These are phyloP conservation scores for Dichomitus squalens DNA, from an alignment of 1,284 basidiomycete genomes.

Conservation along the genomic window DNA sequence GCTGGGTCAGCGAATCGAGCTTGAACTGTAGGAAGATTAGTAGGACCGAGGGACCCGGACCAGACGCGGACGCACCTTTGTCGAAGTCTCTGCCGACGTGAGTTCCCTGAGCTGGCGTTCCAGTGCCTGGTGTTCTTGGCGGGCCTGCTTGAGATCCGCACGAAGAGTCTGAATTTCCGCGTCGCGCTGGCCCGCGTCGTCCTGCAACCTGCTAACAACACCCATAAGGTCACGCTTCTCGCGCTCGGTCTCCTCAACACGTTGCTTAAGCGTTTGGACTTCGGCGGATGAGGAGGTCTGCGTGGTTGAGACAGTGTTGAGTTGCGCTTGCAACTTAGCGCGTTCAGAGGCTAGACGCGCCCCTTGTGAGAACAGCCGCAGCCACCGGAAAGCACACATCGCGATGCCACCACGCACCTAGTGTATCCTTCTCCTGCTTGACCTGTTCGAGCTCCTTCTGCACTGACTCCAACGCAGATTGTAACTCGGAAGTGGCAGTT, in stretches of 20 bases:
- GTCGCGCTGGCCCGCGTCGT: slow-evolving; percentile 69
- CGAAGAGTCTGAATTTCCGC: slow-evolving; percentile 74
- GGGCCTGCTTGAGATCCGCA: slow-evolving; percentile 67
- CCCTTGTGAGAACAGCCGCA: neutral
- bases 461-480: slow-evolving; percentile 48
- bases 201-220: slow-evolving; percentile 73
- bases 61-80: slow-evolving; percentile 48
- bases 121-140: slow-evolving; percentile 68
- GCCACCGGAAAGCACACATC: neutral
- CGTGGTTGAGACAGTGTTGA: slow-evolving; percentile 53
- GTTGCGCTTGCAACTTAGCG: slow-evolving; percentile 52
- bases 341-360: slow-evolving; percentile 49
- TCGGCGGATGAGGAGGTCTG: slow-evolving; percentile 64
- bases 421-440: slow-evolving; percentile 62
- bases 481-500: slow-evolving; percentile 54
- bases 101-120: slow-evolving; percentile 71
- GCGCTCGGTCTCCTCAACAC: slow-evolving; percentile 70
- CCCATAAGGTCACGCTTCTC: slow-evolving; percentile 81
- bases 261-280: slow-evolving; percentile 54
- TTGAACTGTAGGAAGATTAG: slow-evolving; percentile 60
- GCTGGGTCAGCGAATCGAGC: slow-evolving; percentile 77
- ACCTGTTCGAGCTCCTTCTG: slow-evolving; percentile 55
- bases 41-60: neutral
- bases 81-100: slow-evolving; percentile 69
- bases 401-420: slow-evolving; percentile 47